A percentile compares a stretch with the other conserved stretches of the same genome.
Evolutionary conservation across 2,329 filamentous ascomycete genomes (phyloP).

Genomic region (Epichloe brachyelytri): DNA sequence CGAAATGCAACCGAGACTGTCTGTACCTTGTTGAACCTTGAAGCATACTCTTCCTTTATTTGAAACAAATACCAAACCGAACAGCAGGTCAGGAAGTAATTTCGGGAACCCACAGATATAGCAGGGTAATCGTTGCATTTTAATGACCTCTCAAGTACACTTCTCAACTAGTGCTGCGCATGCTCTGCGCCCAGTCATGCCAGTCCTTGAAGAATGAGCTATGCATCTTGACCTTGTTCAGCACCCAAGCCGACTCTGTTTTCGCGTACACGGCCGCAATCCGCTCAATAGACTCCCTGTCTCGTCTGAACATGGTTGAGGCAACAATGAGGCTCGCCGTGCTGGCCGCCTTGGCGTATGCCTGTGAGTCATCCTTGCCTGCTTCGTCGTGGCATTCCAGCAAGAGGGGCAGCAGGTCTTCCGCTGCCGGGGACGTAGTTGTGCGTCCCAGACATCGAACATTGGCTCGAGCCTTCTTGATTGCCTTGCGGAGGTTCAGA

Average conservation of each 20-base stretch:
- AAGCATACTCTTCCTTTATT: neutral
- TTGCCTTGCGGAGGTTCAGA: conserved; percentile 53
- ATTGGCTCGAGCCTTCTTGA: conserved; percentile 41
- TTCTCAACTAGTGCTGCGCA: conserved; percentile 11
- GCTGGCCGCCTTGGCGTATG: conserved; percentile 64
- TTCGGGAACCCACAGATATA: neutral
- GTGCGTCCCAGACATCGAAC: conserved; percentile 10
- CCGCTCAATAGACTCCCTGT: conserved; percentile 37
- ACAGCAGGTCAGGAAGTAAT: neutral
- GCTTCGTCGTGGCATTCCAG: conserved; percentile 56
- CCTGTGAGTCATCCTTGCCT: conserved; percentile 48
- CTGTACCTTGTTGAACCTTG: too few species aligned
- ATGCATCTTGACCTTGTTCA: conserved; percentile 46
- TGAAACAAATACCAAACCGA: neutral
- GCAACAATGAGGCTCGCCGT: conserved; percentile 56
- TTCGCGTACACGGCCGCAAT: conserved; percentile 52
- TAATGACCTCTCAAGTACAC: neutral
- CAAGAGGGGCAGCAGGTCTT: conserved; percentile 45
- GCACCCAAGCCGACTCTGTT: conserved; percentile 44
- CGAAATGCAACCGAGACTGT: too few species aligned
- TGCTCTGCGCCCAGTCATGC: conserved; percentile 58
- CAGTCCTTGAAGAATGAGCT: conserved; percentile 57
- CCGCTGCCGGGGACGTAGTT: conserved; percentile 4
- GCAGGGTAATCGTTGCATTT: neutral
- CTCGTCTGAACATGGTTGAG: conserved; percentile 43